Percentiles rank a stretch among this genome's conserved stretches.
These are phyloP conservation scores for Sporothrix globosa DNA, from an alignment of 2,329 filamentous ascomycete genomes.

Conservation along the genomic window DNA sequence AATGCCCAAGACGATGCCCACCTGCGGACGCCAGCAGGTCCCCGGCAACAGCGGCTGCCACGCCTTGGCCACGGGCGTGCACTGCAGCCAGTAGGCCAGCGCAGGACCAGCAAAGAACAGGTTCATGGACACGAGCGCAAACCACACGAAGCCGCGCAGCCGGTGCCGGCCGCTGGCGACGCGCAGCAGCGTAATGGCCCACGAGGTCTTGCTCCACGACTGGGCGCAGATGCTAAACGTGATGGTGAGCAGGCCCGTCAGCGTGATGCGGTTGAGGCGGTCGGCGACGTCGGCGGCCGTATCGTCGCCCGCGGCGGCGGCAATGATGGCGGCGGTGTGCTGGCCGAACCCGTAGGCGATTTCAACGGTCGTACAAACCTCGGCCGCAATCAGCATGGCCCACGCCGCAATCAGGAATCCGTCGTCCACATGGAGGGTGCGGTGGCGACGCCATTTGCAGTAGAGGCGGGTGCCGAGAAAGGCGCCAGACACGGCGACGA, in stretches of 20 bases:
- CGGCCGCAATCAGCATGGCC: conserved; percentile 32
- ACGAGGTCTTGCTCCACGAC: conserved; percentile 46
- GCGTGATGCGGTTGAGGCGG: conserved; percentile 26
- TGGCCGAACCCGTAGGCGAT: background rate
- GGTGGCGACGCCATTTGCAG: conserved; percentile 39
- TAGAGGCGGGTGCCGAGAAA: conserved; percentile 38
- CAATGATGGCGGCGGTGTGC: background rate
- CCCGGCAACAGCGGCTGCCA: conserved; percentile 38
- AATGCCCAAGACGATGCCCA: conserved; percentile 33
- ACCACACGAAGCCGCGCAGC: conserved; percentile 41
- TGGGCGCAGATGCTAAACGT: conserved; percentile 42
- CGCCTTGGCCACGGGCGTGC: conserved; percentile 40
- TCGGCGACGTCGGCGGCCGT: background rate
- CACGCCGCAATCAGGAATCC: conserved; percentile 37
- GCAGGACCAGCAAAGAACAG: conserved; percentile 40
- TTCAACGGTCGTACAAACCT: background rate
- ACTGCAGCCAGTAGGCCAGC: conserved; percentile 41
- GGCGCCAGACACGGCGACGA: background rate
- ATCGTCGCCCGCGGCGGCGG: background rate
- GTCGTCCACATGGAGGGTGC: conserved; percentile 39
- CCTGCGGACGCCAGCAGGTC: conserved; percentile 39
- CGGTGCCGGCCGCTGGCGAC: conserved; percentile 40
- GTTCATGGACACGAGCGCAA: conserved; percentile 43
- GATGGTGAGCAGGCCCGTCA: conserved; percentile 35
- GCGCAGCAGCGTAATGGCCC: conserved; percentile 45